Evolutionary conservation across 1,284 basidiomycete species (phyloP).

Genomic region (Rhodotorula sp.): DNA sequence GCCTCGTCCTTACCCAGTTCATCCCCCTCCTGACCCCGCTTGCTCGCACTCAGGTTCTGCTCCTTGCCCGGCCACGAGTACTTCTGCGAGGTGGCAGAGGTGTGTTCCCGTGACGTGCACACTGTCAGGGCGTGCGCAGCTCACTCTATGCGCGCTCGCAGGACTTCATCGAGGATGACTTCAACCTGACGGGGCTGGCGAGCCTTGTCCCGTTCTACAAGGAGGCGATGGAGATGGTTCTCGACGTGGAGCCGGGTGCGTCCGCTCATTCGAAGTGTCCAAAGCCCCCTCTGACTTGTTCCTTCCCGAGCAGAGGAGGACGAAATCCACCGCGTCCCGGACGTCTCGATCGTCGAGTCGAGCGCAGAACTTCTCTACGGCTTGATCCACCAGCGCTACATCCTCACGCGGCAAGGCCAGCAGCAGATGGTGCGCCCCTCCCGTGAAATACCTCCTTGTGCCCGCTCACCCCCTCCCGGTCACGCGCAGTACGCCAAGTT

Average conservation of each 20-base stretch:
- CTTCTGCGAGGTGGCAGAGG: slow-evolving; percentile 70
- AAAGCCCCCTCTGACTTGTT: neutral
- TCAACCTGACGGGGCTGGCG: slow-evolving; percentile 96
- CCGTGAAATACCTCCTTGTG: neutral
- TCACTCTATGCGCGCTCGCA: neutral
- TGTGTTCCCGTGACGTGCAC: neutral
- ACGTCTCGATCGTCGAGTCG: slow-evolving; percentile 97
- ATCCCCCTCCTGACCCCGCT: neutral
- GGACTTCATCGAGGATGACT: slow-evolving; percentile 99
- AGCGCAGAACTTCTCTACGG: slow-evolving; percentile 97
- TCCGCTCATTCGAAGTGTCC: slow-evolving; percentile 14
- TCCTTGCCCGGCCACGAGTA: slow-evolving; percentile 98
- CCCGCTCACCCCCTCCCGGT: neutral
- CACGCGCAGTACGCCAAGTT: slow-evolving; percentile 84
- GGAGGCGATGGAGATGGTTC: slow-evolving; percentile 99
- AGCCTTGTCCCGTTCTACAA: slow-evolving; percentile 97
- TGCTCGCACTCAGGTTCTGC: slow-evolving; percentile 64
- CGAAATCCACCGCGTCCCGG: slow-evolving; percentile 73
- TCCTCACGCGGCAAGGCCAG: slow-evolving; percentile 89
- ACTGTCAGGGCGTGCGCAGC: neutral
- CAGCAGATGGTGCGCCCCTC: slow-evolving; percentile 79
- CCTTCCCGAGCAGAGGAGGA: slow-evolving; percentile 62
- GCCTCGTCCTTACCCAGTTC: neutral
- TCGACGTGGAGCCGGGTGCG: slow-evolving; percentile 88
- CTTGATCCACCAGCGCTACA: slow-evolving; percentile 95